A percentile compares a stretch with the other conserved stretches of the same genome.
Evolutionary conservation across 176 grass and related monocot genomes (phyloP).

Genomic region (Eleusine coracana): DNA sequence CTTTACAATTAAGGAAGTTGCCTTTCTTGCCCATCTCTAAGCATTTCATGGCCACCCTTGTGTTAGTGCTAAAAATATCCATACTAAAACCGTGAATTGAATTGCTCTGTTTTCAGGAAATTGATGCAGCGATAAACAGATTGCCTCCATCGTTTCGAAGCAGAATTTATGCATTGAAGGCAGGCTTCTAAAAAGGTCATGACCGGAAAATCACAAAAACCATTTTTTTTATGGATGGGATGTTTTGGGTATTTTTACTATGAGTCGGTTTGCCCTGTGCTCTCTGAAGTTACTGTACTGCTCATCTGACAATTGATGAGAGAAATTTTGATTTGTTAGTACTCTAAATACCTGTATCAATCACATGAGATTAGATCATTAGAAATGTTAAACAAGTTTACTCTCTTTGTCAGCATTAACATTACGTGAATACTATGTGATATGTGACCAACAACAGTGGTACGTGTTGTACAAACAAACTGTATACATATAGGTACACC

Average conservation of each 20-base stretch:
- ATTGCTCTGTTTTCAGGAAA: constrained; percentile 61
- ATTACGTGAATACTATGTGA: neutral
- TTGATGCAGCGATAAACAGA: constrained; percentile 64
- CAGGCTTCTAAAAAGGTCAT: constrained; percentile 56
- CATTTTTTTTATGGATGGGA: neutral
- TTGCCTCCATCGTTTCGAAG: constrained; percentile 53
- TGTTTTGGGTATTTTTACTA: neutral
- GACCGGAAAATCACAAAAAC: neutral
- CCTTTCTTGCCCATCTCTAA: neutral
- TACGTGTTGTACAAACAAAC: constrained; percentile 20
- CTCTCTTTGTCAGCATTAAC: neutral
- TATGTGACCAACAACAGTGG: neutral
- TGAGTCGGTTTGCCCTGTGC: neutral
- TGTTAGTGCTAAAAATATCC: neutral
- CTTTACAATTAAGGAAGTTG: constrained; percentile 2
- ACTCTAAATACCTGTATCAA: neutral
- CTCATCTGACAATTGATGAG: constrained; percentile 1
- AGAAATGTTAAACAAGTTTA: neutral
- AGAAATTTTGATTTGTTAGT: neutral
- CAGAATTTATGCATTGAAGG: constrained; percentile 69
- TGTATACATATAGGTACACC: constrained; percentile 1
- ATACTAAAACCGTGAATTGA: neutral
- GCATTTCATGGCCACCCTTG: neutral
- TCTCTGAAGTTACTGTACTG: neutral
- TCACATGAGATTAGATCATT: neutral